These are phyloP conservation scores for Pseudonitzschia multiseries DNA, from an alignment of 108 stramenopile genomes.

Conservation along the genomic window DNA sequence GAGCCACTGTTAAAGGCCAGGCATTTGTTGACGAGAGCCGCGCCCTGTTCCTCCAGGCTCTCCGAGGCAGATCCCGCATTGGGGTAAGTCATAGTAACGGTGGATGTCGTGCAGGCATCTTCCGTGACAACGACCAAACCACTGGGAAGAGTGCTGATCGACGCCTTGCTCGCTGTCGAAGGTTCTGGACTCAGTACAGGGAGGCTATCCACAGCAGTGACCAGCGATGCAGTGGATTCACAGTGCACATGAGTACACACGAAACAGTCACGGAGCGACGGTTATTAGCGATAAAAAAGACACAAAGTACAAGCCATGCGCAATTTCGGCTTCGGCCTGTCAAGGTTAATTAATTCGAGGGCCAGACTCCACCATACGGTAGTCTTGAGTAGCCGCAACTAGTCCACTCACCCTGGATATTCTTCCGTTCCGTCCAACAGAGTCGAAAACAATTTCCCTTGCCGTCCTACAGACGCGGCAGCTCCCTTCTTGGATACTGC, in stretches of 20 bases:
- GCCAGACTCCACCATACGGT: neutral
- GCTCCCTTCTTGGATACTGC: constrained; percentile 23
- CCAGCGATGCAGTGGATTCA: no score
- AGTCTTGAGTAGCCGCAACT: neutral
- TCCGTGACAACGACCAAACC: constrained; percentile 82
- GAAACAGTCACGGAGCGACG: no score
- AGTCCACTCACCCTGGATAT: constrained; percentile 34
- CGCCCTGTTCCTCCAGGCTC: constrained; percentile 60
- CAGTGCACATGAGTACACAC: no score
- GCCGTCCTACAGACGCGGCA: neutral
- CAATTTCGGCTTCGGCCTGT: no score
- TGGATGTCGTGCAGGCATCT: constrained; percentile 68
- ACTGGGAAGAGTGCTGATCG: constrained; percentile 71
- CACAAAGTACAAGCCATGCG: no score
- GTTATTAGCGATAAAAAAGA: no score
- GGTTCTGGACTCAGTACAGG: constrained; percentile 58
- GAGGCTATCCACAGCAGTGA: constrained; percentile 13
- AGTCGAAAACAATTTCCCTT: constrained; percentile 30
- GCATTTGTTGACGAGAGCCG: constrained; percentile 82
- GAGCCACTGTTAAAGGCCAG: constrained; percentile 82
- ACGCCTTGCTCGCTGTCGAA: constrained; percentile 59
- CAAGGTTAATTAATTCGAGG: no score
- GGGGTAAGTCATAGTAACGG: constrained; percentile 83
- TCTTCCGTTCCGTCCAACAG: constrained; percentile 29
- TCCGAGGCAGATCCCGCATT: constrained; percentile 82